Evolutionary conservation across 176 grass and related monocot genomes (phyloP).

Genomic region (Oryza glaberrima): DNA sequence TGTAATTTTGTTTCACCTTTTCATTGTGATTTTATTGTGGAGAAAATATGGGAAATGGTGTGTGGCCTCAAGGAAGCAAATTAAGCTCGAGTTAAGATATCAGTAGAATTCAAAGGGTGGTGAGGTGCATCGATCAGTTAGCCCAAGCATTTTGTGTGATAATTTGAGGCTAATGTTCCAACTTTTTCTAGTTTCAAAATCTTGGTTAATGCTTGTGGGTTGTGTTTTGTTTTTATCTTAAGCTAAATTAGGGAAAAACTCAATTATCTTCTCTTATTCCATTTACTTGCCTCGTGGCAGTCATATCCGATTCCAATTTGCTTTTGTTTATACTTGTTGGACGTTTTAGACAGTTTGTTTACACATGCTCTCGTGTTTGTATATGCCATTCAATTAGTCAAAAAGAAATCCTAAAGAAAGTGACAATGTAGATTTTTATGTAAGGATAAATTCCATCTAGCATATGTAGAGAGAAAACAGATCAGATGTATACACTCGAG

Average conservation of each 20-base stretch:
- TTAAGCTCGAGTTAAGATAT: slow-evolving; percentile 12
- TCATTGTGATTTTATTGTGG: slow-evolving; percentile 31
- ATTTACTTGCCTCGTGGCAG: background rate
- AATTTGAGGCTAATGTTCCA: slow-evolving; percentile 42
- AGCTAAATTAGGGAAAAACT: background rate
- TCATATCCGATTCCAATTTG: background rate
- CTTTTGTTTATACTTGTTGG: background rate
- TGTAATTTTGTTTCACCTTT: slow-evolving; percentile 45
- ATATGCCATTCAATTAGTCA: background rate
- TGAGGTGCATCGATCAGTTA: background rate
- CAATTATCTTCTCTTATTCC: background rate
- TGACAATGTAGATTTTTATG: no score
- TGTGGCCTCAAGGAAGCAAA: background rate
- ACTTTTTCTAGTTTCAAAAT: slow-evolving; percentile 39
- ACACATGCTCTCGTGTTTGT: background rate
- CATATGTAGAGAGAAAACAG: no score
- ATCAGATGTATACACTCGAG: no score
- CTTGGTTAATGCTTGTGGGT: background rate
- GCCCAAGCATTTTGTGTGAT: background rate
- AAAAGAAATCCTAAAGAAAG: no score
- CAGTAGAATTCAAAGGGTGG: background rate
- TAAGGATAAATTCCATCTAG: no score
- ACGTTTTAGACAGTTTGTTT: background rate
- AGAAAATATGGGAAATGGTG: slow-evolving; percentile 4
- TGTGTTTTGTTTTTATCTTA: background rate